A percentile compares a stretch with the other conserved stretches of the same genome.
Conservation (phyloP, 116 monocot genomes). For the Papilionanthe hybrid region DNA sequence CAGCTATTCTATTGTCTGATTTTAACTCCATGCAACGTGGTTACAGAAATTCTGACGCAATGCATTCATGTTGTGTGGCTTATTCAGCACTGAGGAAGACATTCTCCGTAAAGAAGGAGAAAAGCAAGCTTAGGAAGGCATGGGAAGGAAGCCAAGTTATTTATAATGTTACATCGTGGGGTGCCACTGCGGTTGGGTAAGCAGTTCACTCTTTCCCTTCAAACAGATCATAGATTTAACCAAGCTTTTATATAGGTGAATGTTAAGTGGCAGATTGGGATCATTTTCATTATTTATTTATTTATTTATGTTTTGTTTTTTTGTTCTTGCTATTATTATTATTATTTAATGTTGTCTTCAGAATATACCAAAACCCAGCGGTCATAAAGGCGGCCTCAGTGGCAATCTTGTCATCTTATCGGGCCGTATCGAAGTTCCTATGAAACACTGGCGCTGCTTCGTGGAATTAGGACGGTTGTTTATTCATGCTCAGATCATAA, state of each 20-base stretch:
- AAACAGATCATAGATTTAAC: not conserved
- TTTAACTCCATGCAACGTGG: not conserved
- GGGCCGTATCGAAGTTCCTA: conserved; percentile 22
- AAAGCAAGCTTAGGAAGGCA: conserved; percentile 75
- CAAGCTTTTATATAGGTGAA: no score
- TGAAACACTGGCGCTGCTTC: not conserved
- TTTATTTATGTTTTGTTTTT: no score
- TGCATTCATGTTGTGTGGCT: not conserved
- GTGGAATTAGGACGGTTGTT: no score
- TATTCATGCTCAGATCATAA: no score
- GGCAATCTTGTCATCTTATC: conserved; percentile 26
- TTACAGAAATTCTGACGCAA: conserved; percentile 4
- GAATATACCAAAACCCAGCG: conserved; percentile 32
- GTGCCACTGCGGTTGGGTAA: conserved; percentile 95
- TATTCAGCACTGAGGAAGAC: conserved; percentile 78
- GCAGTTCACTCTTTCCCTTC: not conserved
- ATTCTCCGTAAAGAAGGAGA: conserved; percentile 73
- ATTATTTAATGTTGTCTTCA: no score
- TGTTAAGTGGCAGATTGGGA: no score
- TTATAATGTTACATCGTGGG: conserved; percentile 94
- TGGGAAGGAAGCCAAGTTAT: conserved; percentile 94
- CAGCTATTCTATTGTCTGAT: not conserved
- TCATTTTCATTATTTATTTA: no score
- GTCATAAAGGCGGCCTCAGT: conserved; percentile 16
- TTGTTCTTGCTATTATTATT: no score